These are phyloP conservation scores for Aspergillus eucalypticola DNA, from an alignment of 2,329 filamentous ascomycete genomes.

Conservation along the genomic window DNA sequence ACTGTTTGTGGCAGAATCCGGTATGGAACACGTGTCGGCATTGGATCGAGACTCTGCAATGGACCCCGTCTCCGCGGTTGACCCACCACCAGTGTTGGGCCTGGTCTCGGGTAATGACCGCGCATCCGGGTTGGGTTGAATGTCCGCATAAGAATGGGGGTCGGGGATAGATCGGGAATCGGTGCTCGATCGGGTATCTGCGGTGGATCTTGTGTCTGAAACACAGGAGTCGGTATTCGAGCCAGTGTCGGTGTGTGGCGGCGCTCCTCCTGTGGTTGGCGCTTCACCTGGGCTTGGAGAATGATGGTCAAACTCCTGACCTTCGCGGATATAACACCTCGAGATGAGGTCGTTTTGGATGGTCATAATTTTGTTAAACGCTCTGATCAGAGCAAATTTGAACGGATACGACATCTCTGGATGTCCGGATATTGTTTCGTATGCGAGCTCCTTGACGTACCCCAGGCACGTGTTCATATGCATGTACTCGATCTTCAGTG, in stretches of 20 bases:
- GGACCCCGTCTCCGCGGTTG: neutral
- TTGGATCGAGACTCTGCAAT: neutral
- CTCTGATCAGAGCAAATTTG: constrained; percentile 13
- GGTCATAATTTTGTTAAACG: constrained; percentile 14
- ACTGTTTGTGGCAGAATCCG: neutral
- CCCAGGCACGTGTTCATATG: constrained; percentile 18
- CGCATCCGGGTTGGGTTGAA: constrained; percentile 1
- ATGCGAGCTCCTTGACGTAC: constrained; percentile 9
- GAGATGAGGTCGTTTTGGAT: constrained; percentile 17
- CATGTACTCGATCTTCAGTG: constrained; percentile 15
- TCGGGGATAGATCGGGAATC: neutral
- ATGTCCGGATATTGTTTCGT: constrained; percentile 12
- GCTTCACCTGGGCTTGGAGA: neutral
- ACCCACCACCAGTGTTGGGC: neutral
- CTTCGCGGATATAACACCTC: constrained; percentile 12
- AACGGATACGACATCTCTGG: constrained; percentile 13
- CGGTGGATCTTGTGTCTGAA: neutral
- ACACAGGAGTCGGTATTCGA: neutral
- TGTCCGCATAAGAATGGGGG: neutral
- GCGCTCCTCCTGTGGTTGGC: neutral
- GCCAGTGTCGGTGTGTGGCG: neutral
- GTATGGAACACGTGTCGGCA: neutral
- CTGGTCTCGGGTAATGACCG: neutral
- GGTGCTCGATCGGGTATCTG: neutral
- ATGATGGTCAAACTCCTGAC: constrained; percentile 4